Percentiles rank a stretch among this genome's conserved stretches.
Evolutionary conservation across 495 filamentous ascomycete genomes (phyloP).

Genomic region (Lasiosphaeriaceae sp.): DNA sequence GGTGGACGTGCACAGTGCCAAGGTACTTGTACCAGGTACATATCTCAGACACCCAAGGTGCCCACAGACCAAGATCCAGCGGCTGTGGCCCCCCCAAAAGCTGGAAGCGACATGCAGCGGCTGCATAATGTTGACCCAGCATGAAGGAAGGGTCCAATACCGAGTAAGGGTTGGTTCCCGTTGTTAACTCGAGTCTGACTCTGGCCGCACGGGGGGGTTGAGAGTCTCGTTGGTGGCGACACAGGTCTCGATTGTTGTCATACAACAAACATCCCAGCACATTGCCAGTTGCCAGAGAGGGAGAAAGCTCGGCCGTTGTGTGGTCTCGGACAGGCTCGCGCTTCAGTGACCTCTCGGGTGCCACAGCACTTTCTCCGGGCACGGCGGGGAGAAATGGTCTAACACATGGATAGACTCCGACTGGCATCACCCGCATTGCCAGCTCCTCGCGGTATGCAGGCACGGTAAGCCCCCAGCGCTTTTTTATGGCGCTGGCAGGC

Average conservation of each 20-base stretch:
- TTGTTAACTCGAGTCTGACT: background rate
- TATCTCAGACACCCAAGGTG: background rate
- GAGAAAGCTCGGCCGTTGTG: background rate
- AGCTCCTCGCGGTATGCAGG: background rate
- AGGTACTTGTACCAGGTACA: background rate
- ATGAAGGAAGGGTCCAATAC: constrained; percentile 11
- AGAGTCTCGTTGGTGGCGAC: background rate
- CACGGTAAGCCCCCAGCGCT: background rate
- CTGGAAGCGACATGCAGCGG: constrained; percentile 20
- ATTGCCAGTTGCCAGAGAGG: too few species aligned
- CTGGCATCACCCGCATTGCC: background rate
- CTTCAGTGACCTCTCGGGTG: constrained; percentile 7
- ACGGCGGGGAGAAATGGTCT: background rate
- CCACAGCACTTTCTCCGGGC: background rate
- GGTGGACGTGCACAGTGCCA: background rate
- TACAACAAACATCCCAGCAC: background rate
- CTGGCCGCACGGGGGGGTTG: too few species aligned
- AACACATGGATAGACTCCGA: background rate
- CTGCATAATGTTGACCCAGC: constrained; percentile 19
- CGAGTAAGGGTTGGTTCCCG: constrained; percentile 7
- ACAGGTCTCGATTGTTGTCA: constrained; percentile 4
- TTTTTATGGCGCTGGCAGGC: background rate
- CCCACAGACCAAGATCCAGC: constrained; percentile 2
- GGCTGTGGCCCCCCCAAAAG: background rate
- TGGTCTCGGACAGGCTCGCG: background rate